Evolutionary conservation across 2,329 filamentous ascomycete genomes (phyloP), one percentile per base, ranked within the genome.

Genomic region (Ophiognomonia clavigignenti-juglandacearum): DNA sequence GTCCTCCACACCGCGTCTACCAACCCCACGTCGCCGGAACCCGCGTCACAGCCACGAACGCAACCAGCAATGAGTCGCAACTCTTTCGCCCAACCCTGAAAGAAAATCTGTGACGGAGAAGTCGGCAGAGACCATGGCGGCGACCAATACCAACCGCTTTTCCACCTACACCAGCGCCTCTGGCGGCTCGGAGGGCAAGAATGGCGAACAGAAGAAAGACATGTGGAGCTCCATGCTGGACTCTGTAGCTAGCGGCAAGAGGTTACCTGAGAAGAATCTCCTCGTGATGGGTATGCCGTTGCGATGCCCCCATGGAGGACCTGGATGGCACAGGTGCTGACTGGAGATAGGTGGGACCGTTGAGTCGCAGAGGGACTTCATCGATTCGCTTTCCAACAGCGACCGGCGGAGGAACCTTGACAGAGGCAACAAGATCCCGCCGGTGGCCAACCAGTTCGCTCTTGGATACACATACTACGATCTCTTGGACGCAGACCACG

Each of bases 171-270:
- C 77, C 52, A 69, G 69, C 57, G 76, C 68, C 55, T 52, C 50
- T 54, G 64, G 58, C 50, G 74, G 74, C 51, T 72, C 73, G 48
- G 79, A 80, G 40, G 69, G 69, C 58, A 77, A 75, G 55, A 77
- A 80, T 69, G 78, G 73, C 66, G 84, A 86, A 58, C 84, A 85
- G 54, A 91, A 88, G 71, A 88, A 88, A 68, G 88, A 95, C 63
- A 84, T 96, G 67, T 96, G 92, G 92, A 91, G 86, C 52, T 90
- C 88, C 37, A 88, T 96, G 86, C 77, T 96, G 56, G 88, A 95
- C 66, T 85, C 82, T 44, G 91, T 93, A 57, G 89, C 91, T 58
- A 95, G 87, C 67, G 89, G 88, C 56, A 95, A 93, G 73, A 80
- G 86, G 57, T 72, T 96, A 59, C 88, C 90, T 6, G 89, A 96